phyloP scores from a whole-genome alignment of 345 rosid genomes.

The Citrus cavaleriei region DNA sequence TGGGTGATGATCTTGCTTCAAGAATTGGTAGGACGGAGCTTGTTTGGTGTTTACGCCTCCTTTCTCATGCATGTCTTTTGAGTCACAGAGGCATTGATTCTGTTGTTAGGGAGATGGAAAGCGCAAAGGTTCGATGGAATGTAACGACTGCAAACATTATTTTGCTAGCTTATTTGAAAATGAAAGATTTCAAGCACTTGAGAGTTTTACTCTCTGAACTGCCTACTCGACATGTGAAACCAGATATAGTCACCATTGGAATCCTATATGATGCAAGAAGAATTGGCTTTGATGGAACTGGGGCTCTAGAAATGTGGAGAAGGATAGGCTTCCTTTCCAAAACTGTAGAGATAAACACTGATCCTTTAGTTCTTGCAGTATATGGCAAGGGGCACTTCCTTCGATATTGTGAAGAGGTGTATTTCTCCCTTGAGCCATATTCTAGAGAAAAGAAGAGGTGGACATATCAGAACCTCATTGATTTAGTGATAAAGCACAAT shows the following conservation, averaged over 20 bases:
- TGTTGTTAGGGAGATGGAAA: conserved; percentile 46
- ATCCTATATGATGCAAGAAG: conserved; percentile 42
- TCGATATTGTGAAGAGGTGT: conserved; percentile 40
- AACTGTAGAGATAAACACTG: conserved; percentile 49
- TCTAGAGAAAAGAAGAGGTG: conserved; percentile 33
- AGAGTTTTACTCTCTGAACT: conserved; percentile 32
- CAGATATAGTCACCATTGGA: conserved; percentile 66
- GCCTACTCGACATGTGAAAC: conserved; percentile 32
- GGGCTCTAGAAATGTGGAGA: conserved; percentile 46
- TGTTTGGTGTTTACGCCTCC: conserved; percentile 62
- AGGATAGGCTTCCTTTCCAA: conserved; percentile 45
- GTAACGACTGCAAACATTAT: conserved; percentile 42
- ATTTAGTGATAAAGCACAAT: conserved; percentile 28
- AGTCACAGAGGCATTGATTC: conserved; percentile 63
- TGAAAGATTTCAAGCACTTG: conserved; percentile 48
- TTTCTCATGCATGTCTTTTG: conserved; percentile 54
- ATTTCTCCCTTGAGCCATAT: conserved; percentile 27
- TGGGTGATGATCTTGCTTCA: conserved; percentile 44
- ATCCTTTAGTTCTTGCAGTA: conserved; percentile 51
- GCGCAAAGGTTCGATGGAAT: conserved; percentile 47
- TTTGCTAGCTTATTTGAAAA: conserved; percentile 50
- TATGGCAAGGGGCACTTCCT: conserved; percentile 61
- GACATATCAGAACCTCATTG: conserved; percentile 46
- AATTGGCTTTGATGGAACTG: conserved; percentile 37
- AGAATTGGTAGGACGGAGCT: conserved; percentile 39